phyloP scores from a whole-genome alignment of 495 filamentous ascomycete species.

The Penicillium canescens region DNA sequence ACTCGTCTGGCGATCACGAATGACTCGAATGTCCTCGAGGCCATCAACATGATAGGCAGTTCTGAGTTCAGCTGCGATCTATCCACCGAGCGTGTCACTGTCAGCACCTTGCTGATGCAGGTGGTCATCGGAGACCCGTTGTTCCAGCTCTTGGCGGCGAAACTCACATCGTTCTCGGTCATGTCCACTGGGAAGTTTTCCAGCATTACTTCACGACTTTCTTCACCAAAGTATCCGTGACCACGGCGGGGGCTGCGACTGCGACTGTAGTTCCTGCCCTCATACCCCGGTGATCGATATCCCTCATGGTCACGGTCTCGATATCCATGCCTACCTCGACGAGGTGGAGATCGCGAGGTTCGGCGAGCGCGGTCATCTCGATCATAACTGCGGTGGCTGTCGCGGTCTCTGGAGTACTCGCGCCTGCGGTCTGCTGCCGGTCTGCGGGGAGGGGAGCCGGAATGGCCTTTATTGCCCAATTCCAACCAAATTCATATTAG shows the following conservation, averaged over 20 bases:
- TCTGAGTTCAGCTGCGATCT: constrained; percentile 64
- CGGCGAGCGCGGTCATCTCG: constrained; percentile 44
- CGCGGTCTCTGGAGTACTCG: constrained; percentile 35
- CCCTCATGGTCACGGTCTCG: constrained; percentile 57
- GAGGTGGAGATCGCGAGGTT: constrained; percentile 40
- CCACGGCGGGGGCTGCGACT: constrained; percentile 44
- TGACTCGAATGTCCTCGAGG: constrained; percentile 64
- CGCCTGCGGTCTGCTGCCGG: constrained; percentile 39
- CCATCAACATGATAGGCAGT: constrained; percentile 57
- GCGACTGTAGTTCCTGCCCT: constrained; percentile 43
- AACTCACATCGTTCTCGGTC: constrained; percentile 59
- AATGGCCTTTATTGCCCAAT: constrained; percentile 31
- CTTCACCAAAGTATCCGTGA: constrained; percentile 47
- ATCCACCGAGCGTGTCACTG: constrained; percentile 8
- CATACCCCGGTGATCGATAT: constrained; percentile 30
- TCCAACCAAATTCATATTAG: constrained; percentile 24
- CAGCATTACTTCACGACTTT: constrained; percentile 61
- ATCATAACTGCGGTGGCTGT: constrained; percentile 36
- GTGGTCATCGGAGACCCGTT: not conserved
- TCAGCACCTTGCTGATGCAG: not conserved
- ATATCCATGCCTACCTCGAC: constrained; percentile 43
- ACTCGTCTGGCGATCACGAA: constrained; percentile 69
- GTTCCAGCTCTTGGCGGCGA: too few relatives aligned
- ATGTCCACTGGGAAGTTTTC: constrained; percentile 60
- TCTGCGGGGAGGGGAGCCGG: constrained; percentile 40